Conservation (phyloP, 805 yeast species). For the Wickerhamomyces bisporus region DNA sequence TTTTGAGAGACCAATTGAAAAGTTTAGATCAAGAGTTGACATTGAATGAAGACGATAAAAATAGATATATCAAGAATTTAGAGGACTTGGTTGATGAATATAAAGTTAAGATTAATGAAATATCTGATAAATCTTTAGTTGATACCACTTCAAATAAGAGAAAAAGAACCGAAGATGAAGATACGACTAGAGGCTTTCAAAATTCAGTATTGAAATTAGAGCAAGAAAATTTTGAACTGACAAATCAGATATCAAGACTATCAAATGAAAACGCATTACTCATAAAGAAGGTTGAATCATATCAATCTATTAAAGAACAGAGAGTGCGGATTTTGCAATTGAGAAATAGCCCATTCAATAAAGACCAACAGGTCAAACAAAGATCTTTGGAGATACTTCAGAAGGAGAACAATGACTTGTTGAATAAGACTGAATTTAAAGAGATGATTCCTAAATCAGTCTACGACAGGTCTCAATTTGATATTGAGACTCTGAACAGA, state of each 20-base stretch:
- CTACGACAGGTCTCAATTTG: slow-evolving; percentile 56
- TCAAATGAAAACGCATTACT: slow-evolving; percentile 32
- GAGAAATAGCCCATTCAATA: slow-evolving; percentile 57
- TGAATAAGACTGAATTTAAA: slow-evolving; percentile 23
- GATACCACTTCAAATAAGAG: slow-evolving; percentile 25
- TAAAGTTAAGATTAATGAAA: slow-evolving; percentile 42
- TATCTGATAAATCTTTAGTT: slow-evolving; percentile 32
- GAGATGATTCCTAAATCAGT: slow-evolving; percentile 53
- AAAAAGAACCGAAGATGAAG: slow-evolving; percentile 19
- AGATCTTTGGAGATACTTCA: slow-evolving; percentile 45
- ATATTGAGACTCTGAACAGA: slow-evolving; percentile 41
- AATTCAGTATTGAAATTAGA: slow-evolving; percentile 30
- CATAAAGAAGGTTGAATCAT: slow-evolving; percentile 32
- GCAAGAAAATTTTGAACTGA: slow-evolving; percentile 35
- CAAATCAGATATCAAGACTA: slow-evolving; percentile 31
- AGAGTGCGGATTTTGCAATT: slow-evolving; percentile 53
- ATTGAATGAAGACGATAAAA: slow-evolving; percentile 16
- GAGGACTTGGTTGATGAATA: slow-evolving; percentile 47
- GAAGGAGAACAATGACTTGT: slow-evolving; percentile 54
- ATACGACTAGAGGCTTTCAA: slow-evolving; percentile 20
- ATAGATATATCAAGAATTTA: slow-evolving; percentile 17
- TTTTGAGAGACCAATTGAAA: slow-evolving; percentile 52
- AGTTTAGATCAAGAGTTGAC: slow-evolving; percentile 35
- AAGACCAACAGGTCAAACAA: slow-evolving; percentile 57
- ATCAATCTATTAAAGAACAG: slow-evolving; percentile 30